These are phyloP conservation scores for Podila horticola DNA, from an alignment of 192 early-diverging fungal species.

Conservation along the genomic window DNA sequence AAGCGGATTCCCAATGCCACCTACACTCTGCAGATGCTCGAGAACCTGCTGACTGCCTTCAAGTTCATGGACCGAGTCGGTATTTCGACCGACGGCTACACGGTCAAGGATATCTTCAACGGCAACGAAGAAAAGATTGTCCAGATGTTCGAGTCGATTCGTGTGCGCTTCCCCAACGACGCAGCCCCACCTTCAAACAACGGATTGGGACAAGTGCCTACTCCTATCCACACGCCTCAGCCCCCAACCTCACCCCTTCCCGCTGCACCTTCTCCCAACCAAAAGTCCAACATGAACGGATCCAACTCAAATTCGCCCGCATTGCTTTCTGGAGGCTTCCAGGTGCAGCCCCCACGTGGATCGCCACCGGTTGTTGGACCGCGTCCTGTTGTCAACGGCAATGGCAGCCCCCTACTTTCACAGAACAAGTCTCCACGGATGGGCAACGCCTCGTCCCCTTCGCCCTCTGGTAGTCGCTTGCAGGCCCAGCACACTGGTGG, in stretches of 20 bases:
- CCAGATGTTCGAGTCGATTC: slow-evolving; percentile 43
- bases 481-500: slow-evolving; percentile 18
- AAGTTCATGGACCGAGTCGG: slow-evolving; percentile 68
- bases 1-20: slow-evolving; percentile 56
- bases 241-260: not conserved
- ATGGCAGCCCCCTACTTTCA: not conserved
- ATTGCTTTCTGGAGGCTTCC: not conserved
- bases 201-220: not conserved
- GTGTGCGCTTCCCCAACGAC: slow-evolving; percentile 28
- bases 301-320: not conserved
- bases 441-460: not conserved
- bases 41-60: slow-evolving; percentile 62
- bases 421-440: no score
- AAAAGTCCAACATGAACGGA: not conserved
- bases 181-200: not conserved
- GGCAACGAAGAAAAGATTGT: slow-evolving; percentile 49
- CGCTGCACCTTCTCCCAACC: not conserved
- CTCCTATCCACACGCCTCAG: slow-evolving; percentile 2
- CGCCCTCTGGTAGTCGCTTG: not conserved
- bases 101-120: slow-evolving; percentile 62
- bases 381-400: not conserved
- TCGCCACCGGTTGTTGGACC: not conserved
- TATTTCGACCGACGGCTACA: slow-evolving; percentile 63
- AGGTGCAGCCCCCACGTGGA: not conserved
- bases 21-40: slow-evolving; percentile 63